phyloP scores from a whole-genome alignment of 2,329 filamentous ascomycete species.

The Cladophialophora yegresii region DNA sequence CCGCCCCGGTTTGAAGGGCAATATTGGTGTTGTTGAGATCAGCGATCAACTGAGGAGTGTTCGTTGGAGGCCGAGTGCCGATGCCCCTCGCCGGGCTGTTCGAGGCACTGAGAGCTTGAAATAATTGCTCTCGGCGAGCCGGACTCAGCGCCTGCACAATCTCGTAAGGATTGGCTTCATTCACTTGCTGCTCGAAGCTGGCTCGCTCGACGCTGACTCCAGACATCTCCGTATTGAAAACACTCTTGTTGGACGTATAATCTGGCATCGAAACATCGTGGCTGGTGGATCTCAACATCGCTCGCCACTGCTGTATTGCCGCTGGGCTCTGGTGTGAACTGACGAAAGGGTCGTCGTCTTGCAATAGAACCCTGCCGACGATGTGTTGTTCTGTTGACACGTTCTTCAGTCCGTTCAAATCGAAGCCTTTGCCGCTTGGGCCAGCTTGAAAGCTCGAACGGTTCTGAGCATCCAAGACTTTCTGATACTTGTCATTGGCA shows the following conservation, averaged over 20 bases:
- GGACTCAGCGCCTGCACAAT: conserved; percentile 32
- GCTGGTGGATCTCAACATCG: conserved; percentile 40
- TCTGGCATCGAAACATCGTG: conserved; percentile 55
- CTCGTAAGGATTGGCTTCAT: conserved; percentile 45
- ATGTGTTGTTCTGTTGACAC: conserved; percentile 40
- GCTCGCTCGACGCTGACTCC: conserved; percentile 42
- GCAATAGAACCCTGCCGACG: not conserved
- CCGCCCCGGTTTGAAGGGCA: not conserved
- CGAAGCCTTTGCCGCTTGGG: conserved; percentile 39
- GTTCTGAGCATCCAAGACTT: conserved; percentile 20
- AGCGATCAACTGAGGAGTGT: conserved; percentile 25
- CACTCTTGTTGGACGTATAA: conserved; percentile 47
- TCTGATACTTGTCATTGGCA: conserved; percentile 19
- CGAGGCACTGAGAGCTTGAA: conserved; percentile 44
- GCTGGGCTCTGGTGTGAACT: conserved; percentile 42
- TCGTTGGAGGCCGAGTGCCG: conserved; percentile 28
- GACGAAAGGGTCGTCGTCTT: conserved; percentile 46
- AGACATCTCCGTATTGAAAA: conserved; percentile 46
- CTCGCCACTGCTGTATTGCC: conserved; percentile 36
- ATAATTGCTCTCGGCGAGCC: conserved; percentile 34
- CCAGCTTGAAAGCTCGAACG: conserved; percentile 28
- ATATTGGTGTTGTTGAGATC: conserved; percentile 6
- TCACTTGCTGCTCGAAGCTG: conserved; percentile 43
- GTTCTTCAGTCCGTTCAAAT: conserved; percentile 26
- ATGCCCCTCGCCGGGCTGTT: conserved; percentile 33